These are phyloP conservation scores for Staphylotrichum tortipilum DNA, from an alignment of 495 filamentous ascomycete genomes.

Conservation along the genomic window DNA sequence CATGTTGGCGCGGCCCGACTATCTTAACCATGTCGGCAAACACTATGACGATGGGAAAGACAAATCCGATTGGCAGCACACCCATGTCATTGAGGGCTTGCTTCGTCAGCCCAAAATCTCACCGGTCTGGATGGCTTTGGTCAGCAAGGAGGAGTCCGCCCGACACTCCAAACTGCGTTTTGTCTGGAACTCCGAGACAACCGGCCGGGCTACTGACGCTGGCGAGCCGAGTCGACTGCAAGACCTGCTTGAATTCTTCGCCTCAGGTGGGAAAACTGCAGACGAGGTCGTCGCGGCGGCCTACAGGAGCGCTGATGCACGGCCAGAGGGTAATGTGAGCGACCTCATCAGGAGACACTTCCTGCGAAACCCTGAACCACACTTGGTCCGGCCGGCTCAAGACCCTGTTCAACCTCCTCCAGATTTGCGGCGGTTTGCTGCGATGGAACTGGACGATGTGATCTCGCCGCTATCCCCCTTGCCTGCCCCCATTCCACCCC, in stretches of 20 bases:
- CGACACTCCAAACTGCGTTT: constrained; percentile 10
- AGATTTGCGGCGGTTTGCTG: background rate
- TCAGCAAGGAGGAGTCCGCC: constrained; percentile 9
- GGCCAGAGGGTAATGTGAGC: constrained; percentile 5
- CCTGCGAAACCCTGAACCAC: background rate
- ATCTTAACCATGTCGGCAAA: constrained; percentile 16
- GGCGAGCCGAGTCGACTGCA: background rate
- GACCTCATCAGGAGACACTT: constrained; percentile 1
- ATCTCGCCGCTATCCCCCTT: constrained; percentile 3
- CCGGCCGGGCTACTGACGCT: constrained; percentile 2
- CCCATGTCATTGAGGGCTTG: constrained; percentile 18
- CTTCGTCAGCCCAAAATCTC: constrained; percentile 14
- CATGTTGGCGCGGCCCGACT: constrained; percentile 9
- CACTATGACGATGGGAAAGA: constrained; percentile 20
- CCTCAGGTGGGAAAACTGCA: background rate
- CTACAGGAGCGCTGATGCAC: constrained; percentile 1
- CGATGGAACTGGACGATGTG: background rate
- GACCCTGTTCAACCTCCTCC: background rate
- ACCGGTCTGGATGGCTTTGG: constrained; percentile 12
- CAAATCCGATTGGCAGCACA: constrained; percentile 17
- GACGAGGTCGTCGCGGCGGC: constrained; percentile 2
- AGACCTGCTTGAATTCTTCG: constrained; percentile 17
- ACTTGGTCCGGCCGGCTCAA: background rate
- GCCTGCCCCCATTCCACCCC: background rate
- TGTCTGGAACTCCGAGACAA: constrained; percentile 12